Evolutionary conservation across 2,329 filamentous ascomycete species (phyloP).

Genomic region (Cladosporium sp.): DNA sequence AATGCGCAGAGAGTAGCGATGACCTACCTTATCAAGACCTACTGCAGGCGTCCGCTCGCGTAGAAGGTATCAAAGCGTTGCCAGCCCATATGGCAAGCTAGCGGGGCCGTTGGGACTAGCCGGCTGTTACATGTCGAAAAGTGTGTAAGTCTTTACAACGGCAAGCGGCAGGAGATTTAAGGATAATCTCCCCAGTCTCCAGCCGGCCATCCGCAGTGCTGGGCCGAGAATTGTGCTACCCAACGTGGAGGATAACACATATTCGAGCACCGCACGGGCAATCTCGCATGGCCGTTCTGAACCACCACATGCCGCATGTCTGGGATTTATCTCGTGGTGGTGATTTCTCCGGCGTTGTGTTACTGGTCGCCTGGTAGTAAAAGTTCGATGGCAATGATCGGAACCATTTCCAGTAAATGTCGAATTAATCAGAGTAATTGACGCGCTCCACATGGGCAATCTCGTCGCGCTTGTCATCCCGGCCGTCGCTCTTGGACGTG

Average conservation of each 20-base stretch:
- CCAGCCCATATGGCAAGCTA: constrained; percentile 8
- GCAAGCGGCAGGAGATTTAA: constrained; percentile 10
- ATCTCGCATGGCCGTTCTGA: neutral
- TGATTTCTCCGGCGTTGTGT: neutral
- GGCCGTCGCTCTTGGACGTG: neutral
- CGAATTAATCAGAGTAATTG: neutral
- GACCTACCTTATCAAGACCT: constrained; percentile 11
- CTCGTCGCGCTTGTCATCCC: neutral
- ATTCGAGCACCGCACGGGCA: neutral
- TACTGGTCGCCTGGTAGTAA: neutral
- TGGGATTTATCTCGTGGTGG: neutral
- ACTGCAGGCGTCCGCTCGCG: neutral
- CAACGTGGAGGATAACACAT: constrained; percentile 5
- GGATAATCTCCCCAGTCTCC: constrained; percentile 12
- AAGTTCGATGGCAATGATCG: too few species aligned
- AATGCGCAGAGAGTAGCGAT: neutral
- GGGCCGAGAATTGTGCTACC: neutral
- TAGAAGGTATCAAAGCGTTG: constrained; percentile 6
- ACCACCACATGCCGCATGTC: neutral
- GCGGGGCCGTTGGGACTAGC: constrained; percentile 9
- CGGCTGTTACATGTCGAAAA: constrained; percentile 6
- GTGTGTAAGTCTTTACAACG: constrained; percentile 1
- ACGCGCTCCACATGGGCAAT: neutral
- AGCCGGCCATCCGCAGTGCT: constrained; percentile 1
- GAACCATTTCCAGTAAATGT: neutral